Evolutionary conservation across 768 basidiomycete species (phyloP), one percentile per base, ranked within the genome.

Genomic region (Lactarius indigo): DNA sequence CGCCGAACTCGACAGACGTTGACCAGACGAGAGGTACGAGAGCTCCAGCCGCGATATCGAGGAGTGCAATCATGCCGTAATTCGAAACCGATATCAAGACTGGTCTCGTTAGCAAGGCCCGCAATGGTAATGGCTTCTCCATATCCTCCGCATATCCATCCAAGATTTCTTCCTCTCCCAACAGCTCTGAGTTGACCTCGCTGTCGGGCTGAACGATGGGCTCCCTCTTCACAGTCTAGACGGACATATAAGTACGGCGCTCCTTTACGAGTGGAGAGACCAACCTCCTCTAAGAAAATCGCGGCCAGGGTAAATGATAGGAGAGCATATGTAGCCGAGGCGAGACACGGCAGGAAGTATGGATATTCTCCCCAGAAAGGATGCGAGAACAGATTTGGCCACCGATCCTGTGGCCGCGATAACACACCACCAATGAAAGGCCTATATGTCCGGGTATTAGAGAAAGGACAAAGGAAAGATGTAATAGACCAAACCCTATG

Each of bases 21-120:
- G 80, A 74, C 57, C 78, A 78, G 71, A 84, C 81, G 39, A 85
- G 71, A 3, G 85, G 83, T 1, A 76, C 41, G 20, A 86, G 74
- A 31, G 31, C 2, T 31, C 31, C 3, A 31, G 31, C 6, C 2
- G 6, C 3, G 6, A 31, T 31, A 31, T 31, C 31, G 31, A n/a
- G n/a, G n/a, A 31, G 31, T 31, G 6, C 2, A 31, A 31, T 6
- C 31, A 31, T 31, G 31, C 2, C 2, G 31, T 31, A 31, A 31
- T 31, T 31, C 31, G 31, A 2, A 31, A 31, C 6, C 31, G 31
- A 31, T 31, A 31, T 6, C 31, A 31, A 2, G 31, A 6, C 31
- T 31, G 31, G 31, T 31, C 31, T 31, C 31, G 31, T 31, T 31
- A 31, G 31, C 31, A 31, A 31, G 31, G 31, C 31, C 3, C 31